Percentiles rank a stretch among this genome's conserved stretches.
Evolutionary conservation across 75 land plant genomes (phyloP).

Genomic region (Isoetes taiwanensis): DNA sequence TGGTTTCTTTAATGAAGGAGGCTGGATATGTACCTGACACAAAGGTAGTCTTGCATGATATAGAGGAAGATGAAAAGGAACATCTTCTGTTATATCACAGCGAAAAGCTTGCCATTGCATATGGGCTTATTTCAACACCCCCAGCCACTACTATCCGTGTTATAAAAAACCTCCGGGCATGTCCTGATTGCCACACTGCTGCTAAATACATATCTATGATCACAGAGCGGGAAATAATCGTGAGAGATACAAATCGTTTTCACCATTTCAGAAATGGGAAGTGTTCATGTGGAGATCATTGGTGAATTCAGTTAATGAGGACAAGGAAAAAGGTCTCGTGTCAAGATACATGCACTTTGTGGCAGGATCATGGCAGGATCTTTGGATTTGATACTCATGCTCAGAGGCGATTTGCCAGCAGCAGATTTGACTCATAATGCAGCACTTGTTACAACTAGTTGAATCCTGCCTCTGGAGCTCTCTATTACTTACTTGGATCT

Average conservation of each 20-base stretch:
- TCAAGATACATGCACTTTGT: too few species aligned
- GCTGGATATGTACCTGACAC: conserved; percentile 1
- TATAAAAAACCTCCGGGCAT: background rate
- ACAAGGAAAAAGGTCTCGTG: too few species aligned
- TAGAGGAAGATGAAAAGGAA: background rate
- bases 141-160: background rate
- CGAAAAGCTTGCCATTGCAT: conserved; percentile 1
- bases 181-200: background rate
- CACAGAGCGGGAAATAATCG: background rate
- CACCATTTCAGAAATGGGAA: background rate
- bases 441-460: too few species aligned
- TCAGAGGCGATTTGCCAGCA: too few species aligned
- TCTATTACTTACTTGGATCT: too few species aligned
- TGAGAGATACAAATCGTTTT: conserved; percentile 2
- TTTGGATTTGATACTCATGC: too few species aligned
- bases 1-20: background rate
- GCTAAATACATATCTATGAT: background rate
- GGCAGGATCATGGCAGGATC: too few species aligned
- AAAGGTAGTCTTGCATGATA: background rate
- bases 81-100: background rate
- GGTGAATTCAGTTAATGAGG: too few species aligned
- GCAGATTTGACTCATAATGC: too few species aligned
- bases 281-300: background rate
- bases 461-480: too few species aligned
- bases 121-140: background rate